Evolutionary conservation across 1,139 yeast species (phyloP).

Genomic region (Scheffersomyces quercinus): DNA sequence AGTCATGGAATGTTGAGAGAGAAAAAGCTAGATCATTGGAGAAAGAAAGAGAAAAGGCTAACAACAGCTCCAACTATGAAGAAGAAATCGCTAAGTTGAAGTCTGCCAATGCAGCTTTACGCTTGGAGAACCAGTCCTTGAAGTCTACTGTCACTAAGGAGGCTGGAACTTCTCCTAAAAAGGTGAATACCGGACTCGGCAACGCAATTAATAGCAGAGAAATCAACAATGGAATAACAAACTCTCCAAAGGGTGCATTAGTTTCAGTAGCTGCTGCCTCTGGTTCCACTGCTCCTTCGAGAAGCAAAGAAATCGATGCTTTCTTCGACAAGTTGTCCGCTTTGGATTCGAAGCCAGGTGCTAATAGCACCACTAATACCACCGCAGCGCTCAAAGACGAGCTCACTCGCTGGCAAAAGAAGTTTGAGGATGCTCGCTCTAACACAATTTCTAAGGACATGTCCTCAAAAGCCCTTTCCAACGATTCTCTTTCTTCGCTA

Average conservation of each 20-base stretch:
- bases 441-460: slow-evolving; percentile 25
- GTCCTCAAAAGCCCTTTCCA: slow-evolving; percentile 22
- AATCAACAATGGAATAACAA: not conserved
- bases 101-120: slow-evolving; percentile 34
- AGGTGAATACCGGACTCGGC: slow-evolving; percentile 23
- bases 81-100: slow-evolving; percentile 20
- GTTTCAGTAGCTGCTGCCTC: slow-evolving; percentile 1
- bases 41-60: not conserved
- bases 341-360: slow-evolving; percentile 13
- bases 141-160: slow-evolving; percentile 24
- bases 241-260: slow-evolving; percentile 6
- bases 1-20: slow-evolving; percentile 10
- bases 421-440: slow-evolving; percentile 44
- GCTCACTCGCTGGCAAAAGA: slow-evolving; percentile 46
- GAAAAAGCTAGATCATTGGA: slow-evolving; percentile 12
- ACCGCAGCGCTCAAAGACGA: slow-evolving; percentile 29
- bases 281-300: slow-evolving; percentile 7
- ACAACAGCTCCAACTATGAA: slow-evolving; percentile 2
- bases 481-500: slow-evolving; percentile 29
- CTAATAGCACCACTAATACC: slow-evolving; percentile 11
- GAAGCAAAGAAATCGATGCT: slow-evolving; percentile 19
- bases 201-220: not conserved
- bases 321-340: slow-evolving; percentile 32
- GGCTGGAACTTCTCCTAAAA: slow-evolving; percentile 30
- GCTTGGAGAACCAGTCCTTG: slow-evolving; percentile 43